A percentile compares a stretch with the other conserved stretches of the same genome.
Evolutionary conservation across 805 yeast genomes (phyloP).

Genomic region (Debaryomyces castellii): DNA sequence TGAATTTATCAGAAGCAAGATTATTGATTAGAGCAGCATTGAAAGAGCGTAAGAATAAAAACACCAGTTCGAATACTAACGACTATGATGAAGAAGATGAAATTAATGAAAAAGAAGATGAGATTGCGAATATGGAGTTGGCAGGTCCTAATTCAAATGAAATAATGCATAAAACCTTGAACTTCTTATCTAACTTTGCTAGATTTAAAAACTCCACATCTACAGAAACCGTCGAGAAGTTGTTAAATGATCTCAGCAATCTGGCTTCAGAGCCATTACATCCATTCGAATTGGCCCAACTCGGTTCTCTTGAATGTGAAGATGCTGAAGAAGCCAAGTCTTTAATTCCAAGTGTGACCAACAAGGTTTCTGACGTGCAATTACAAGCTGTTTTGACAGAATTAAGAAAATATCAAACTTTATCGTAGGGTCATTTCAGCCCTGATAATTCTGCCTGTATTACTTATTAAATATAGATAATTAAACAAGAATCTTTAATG

Average conservation of each 20-base stretch:
- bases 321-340: conserved; percentile 97
- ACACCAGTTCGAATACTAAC: conserved; percentile 17
- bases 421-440: conserved; percentile 20
- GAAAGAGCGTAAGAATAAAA: conserved; percentile 53
- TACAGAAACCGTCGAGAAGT: conserved; percentile 87
- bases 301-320: conserved; percentile 88
- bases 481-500: neutral
- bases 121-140: conserved; percentile 44
- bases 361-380: conserved; percentile 82
- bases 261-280: conserved; percentile 59
- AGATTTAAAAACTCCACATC: conserved; percentile 91
- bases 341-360: conserved; percentile 80
- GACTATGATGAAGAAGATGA: conserved; percentile 31
- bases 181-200: conserved; percentile 80
- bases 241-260: conserved; percentile 66
- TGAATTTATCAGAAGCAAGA: conserved; percentile 88
- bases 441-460: neutral
- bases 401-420: conserved; percentile 58
- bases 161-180: conserved; percentile 87
- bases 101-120: conserved; percentile 43
- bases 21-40: conserved; percentile 87
- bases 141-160: conserved; percentile 79
- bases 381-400: conserved; percentile 86
- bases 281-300: conserved; percentile 94
- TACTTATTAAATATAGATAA: neutral